These are phyloP conservation scores for Lactifluus hygrophoroides DNA, from an alignment of 768 basidiomycete genomes.

Conservation along the genomic window DNA sequence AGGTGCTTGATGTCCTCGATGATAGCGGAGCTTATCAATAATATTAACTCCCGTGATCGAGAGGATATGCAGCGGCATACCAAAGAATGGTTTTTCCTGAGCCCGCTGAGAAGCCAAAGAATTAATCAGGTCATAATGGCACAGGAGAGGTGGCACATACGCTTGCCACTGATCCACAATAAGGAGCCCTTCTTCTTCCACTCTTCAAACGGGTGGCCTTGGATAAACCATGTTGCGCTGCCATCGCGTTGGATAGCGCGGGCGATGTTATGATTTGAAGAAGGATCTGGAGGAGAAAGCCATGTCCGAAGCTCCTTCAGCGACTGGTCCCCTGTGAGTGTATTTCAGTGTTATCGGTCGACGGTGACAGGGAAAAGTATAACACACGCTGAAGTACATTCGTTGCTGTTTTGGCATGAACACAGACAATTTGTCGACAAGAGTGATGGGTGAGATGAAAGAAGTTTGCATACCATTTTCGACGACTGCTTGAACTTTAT, in stretches of 20 bases:
- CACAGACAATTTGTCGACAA: too few relatives aligned
- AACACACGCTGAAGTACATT: too few relatives aligned
- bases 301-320: too few relatives aligned
- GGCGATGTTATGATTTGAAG: not conserved
- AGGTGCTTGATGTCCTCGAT: not conserved
- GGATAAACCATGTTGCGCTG: not conserved
- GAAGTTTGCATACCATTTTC: too few relatives aligned
- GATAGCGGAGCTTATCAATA: not conserved
- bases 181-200: not conserved
- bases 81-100: too few relatives aligned
- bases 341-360: not conserved
- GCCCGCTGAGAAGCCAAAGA: too few relatives aligned
- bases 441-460: too few relatives aligned
- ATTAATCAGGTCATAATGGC: not conserved
- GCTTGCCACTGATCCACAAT: too few relatives aligned
- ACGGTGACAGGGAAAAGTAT: not conserved
- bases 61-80: not conserved
- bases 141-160: not conserved
- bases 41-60: not conserved
- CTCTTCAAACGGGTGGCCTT: not conserved
- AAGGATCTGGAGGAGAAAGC: too few relatives aligned
- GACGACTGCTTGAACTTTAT: too few relatives aligned
- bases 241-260: not conserved
- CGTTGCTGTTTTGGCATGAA: too few relatives aligned
- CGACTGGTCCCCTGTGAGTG: not conserved